Evolutionary conservation across 2,329 filamentous ascomycete species (phyloP), one percentile per base, ranked within the genome.

Genomic region (Claviceps capensis): DNA sequence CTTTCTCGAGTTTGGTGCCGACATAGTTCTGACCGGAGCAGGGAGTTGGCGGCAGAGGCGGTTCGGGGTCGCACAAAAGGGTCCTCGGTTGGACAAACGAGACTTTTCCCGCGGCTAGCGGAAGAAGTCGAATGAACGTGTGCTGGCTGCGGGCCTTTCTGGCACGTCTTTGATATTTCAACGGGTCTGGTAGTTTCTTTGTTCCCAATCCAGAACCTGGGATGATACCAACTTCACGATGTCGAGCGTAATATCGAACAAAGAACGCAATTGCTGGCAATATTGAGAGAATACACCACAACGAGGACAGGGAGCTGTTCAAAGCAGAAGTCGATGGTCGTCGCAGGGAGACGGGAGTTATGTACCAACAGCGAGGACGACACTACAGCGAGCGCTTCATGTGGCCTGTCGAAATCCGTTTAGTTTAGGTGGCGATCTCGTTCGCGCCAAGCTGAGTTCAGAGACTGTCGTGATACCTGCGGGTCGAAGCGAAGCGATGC

Each of bases 1-100:
- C 72, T 93, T 93, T 67, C 86, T 70, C 19, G 76, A 65, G 56
- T 78, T 78, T 46, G 71, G 67, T 36, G 69, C 62, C 53, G 77
- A 72, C 74, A 77, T 77, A 19, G 55, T 55, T 53, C 9, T 43
- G 23, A 13, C 17, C 17, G 17, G 23, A 42, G 22, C 1, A 22
- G 22, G 22, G 22, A 22, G 22, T 22, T 51, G 13, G 14, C 8
- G 5, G 23, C 8, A 40, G n/a, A n/a, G 23, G n/a, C n/a, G 14
- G 23, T 2, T 23, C 19, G 36, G 40, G 22, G 40, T 34, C 37
- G 42, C 34, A 48, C 34, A 38, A 30, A 4, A 30, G 14, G 19
- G 34, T 14, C 22, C 19, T 17, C 48, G 40, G 14, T 23, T 14
- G 41, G 34, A 50, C 42, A 34, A 36, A 9, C 19, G 17, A 19